Evolutionary conservation across 1,139 yeast genomes (phyloP).

Genomic region (Yamadazyma songkhlaensis): DNA sequence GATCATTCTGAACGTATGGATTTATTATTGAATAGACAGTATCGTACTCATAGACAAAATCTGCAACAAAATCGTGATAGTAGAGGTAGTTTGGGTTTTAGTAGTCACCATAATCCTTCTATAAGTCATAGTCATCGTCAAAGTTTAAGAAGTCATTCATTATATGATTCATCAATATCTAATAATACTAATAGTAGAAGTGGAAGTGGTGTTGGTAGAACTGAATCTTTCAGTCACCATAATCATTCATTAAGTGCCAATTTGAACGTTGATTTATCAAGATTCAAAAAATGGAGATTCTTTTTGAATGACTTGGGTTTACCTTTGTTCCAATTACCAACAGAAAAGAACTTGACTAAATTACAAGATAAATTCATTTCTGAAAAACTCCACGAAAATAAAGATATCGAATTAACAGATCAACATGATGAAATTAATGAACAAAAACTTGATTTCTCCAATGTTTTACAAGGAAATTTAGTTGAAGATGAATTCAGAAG

Average conservation of each 20-base stretch:
- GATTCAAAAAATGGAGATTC: slow-evolving; percentile 24
- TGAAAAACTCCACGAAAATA: slow-evolving; percentile 11
- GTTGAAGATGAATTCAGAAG: slow-evolving; percentile 29
- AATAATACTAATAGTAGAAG: slow-evolving; percentile 7
- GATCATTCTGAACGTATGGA: slow-evolving; percentile 34
- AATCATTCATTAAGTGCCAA: slow-evolving; percentile 13
- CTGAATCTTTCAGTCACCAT: slow-evolving; percentile 1
- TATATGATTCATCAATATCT: slow-evolving; percentile 13
- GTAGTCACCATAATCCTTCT: slow-evolving; percentile 9
- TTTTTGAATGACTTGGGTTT: slow-evolving; percentile 29
- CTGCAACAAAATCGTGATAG: neutral
- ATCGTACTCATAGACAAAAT: slow-evolving; percentile 1
- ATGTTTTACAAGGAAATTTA: slow-evolving; percentile 29
- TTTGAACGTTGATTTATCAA: slow-evolving; percentile 13
- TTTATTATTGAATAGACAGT: slow-evolving; percentile 12
- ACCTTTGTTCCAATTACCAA: slow-evolving; percentile 46
- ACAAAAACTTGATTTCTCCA: slow-evolving; percentile 35
- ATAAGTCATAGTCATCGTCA: slow-evolving; percentile 7
- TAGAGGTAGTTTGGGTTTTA: slow-evolving; percentile 8
- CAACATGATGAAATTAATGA: neutral
- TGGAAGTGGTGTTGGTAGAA: slow-evolving; percentile 6
- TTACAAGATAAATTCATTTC: slow-evolving; percentile 26
- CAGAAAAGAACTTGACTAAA: slow-evolving; percentile 27
- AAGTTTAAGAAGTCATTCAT: slow-evolving; percentile 11
- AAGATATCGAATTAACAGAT: slow-evolving; percentile 2